Evolutionary conservation across 495 filamentous ascomycete genomes (phyloP).

Genomic region (Tuber indicum): DNA sequence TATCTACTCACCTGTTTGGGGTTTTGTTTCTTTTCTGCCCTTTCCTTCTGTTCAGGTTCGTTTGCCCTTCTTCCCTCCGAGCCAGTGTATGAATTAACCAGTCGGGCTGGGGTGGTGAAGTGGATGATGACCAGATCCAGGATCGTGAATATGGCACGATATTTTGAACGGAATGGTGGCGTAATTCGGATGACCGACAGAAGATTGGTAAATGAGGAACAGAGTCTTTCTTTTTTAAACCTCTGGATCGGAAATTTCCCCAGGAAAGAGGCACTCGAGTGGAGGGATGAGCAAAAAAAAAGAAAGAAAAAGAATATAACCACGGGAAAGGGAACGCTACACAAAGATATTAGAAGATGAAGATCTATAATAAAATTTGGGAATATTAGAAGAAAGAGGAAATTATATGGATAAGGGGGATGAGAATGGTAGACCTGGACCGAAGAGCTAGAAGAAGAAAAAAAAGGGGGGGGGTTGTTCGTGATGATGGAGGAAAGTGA

Average conservation of each 20-base stretch:
- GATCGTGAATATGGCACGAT: background rate
- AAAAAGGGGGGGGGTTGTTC: background rate
- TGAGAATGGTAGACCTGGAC: background rate
- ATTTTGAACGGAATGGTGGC: background rate
- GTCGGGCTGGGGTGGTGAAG: background rate
- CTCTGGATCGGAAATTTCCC: background rate
- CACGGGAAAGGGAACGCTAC: background rate
- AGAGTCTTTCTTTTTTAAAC: background rate
- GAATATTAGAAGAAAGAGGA: background rate
- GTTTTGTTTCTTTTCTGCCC: background rate
- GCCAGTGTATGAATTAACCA: background rate
- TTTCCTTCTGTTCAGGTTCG: background rate
- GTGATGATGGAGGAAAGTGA: background rate
- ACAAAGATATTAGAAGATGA: background rate
- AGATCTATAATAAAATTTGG: background rate
- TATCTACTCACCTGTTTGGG: background rate
- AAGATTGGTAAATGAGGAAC: background rate
- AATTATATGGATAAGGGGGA: conserved; percentile 3
- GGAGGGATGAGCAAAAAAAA: background rate
- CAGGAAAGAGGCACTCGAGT: background rate
- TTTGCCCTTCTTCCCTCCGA: background rate
- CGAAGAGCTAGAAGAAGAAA: background rate
- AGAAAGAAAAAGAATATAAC: background rate
- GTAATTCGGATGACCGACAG: background rate
- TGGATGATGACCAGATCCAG: background rate